Evolutionary conservation across 257 asterid genomes (phyloP).

Genomic region (Solanum virginianum): DNA sequence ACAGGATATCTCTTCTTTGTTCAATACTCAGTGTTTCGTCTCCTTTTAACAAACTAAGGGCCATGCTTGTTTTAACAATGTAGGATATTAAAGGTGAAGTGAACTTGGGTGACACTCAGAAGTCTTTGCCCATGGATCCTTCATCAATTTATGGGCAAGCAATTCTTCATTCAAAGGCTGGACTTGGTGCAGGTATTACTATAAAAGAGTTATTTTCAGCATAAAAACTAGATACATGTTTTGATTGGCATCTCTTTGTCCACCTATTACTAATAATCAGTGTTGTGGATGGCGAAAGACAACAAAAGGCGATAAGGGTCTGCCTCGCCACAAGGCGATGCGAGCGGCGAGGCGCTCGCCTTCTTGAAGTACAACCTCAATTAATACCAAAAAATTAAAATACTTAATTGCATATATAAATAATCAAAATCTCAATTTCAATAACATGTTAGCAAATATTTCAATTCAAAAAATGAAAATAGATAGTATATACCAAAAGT

Average conservation of each 20-base stretch:
- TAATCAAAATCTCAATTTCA: no score
- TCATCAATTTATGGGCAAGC: constrained; percentile 92
- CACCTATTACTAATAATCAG: neutral
- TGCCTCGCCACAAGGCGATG: no score
- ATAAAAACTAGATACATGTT: neutral
- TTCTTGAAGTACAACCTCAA: no score
- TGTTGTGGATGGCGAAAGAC: no score
- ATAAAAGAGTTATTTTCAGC: neutral
- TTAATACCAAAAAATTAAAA: no score
- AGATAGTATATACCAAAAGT: no score
- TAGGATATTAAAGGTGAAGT: constrained; percentile 82
- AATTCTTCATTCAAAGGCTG: constrained; percentile 90
- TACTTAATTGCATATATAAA: no score
- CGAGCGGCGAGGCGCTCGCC: no score
- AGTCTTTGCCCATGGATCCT: constrained; percentile 80
- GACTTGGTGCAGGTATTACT: constrained; percentile 80
- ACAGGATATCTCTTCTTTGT: neutral
- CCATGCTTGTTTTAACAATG: neutral
- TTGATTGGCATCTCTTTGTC: neutral
- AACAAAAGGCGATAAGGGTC: no score
- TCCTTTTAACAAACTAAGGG: neutral
- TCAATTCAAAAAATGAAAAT: no score
- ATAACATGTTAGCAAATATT: no score
- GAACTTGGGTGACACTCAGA: constrained; percentile 56
- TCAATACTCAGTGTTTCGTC: neutral